phyloP scores from a whole-genome alignment of 129 eudicot species.

The Mikania micrantha region DNA sequence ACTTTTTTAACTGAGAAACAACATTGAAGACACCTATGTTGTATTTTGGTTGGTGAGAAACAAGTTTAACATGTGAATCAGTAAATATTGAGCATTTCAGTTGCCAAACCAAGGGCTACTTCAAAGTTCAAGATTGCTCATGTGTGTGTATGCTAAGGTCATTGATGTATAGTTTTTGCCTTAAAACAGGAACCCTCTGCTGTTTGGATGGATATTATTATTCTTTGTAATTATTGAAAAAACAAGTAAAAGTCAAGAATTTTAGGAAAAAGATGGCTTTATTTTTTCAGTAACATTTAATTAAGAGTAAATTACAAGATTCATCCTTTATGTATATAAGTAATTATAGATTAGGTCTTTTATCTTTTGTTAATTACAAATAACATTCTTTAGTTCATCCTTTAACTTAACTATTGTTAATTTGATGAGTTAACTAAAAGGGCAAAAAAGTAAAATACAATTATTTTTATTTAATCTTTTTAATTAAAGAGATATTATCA shows the following conservation, averaged over 20 bases:
- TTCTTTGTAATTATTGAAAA: neutral
- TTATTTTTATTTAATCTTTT: too few species aligned
- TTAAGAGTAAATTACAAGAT: too few species aligned
- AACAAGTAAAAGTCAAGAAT: neutral
- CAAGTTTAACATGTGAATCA: neutral
- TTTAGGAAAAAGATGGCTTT: neutral
- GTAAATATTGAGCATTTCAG: conserved; percentile 11
- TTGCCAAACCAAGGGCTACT: neutral
- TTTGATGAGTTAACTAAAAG: too few species aligned
- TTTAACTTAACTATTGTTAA: too few species aligned
- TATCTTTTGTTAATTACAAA: too few species aligned
- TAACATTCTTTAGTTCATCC: too few species aligned
- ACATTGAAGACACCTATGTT: conserved; percentile 4
- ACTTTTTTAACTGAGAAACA: conserved; percentile 70
- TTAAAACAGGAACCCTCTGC: neutral
- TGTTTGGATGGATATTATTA: too few species aligned
- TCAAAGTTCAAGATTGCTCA: neutral
- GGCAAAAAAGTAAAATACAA: too few species aligned
- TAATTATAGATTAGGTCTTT: too few species aligned
- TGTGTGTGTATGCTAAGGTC: conserved; percentile 1
- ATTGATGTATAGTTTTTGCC: conserved; percentile 23
- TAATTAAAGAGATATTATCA: too few species aligned
- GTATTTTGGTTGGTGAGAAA: conserved; percentile 2
- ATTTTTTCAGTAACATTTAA: too few species aligned
- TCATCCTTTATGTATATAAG: too few species aligned